Base-by-base conservation (phyloP, 2,329 filamentous ascomycete species). In the Hymenoscyphus salicellus region DNA sequence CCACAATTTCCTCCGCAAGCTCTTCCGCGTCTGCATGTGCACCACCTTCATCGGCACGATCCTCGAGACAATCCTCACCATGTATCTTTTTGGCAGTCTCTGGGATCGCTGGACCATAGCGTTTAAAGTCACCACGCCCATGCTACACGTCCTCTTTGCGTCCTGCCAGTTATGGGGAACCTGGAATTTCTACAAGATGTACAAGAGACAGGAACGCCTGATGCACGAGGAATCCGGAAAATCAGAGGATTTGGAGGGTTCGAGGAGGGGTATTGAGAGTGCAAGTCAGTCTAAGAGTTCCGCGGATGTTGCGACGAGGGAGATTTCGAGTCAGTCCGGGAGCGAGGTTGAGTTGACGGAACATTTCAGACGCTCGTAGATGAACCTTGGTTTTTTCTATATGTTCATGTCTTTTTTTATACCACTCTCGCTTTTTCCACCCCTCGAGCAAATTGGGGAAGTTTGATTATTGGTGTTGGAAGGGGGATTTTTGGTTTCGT, bases 51-150 rank as follows among this genome's bases (percentile, higher is more conserved):
- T 66, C 0, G 78, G 79, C 0, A 81, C 79, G 0, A 63, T 74
- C 0, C 70, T 73, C 23, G 80, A 81, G 65, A 81, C 80, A 0
- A 71, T 79, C 1, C 73, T 79, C 20, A 78, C 78, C 0, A 79
- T 81, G 75, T 79, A 73, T 46, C 72, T 82, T 0, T 81, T 81
- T 64, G 79, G 78, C 3, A 76, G 68, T 56, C 65, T 79, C 1
- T 82, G 79, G 79, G 32, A 72, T 36, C 67, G 74, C 1, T 81
- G 80, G 80, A 75, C 77, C 7, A 60, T 80, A 1, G 74, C 73
- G 0, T 81, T 82, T 69, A 81, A 80, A 64, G 62, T 82, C 10
- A 70, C 75, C 11, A 81, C 79, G 0, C 80, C 80, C 0, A 67
- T 80, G 4, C 66, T 82, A 2, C 79, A 82, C 65, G 33, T 75